Percentiles rank a stretch among this genome's conserved stretches.
These are phyloP conservation scores for Fusarium sp. DNA, from an alignment of 2,329 filamentous ascomycete species.

Conservation along the genomic window DNA sequence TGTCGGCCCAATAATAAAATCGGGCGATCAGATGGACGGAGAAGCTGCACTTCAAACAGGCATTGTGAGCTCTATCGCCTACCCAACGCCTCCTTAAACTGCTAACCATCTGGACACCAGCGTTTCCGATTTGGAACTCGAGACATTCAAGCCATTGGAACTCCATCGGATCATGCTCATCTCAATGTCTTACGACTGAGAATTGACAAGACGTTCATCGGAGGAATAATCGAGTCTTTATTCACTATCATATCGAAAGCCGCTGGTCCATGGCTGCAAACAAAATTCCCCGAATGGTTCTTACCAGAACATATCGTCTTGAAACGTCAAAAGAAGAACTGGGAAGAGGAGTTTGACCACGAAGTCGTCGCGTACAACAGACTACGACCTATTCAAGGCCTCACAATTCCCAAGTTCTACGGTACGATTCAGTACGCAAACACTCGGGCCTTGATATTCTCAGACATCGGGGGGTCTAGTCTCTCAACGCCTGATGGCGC, in stretches of 20 bases:
- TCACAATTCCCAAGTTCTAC: conserved; percentile 36
- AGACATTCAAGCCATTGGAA: not conserved
- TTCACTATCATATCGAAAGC: not conserved
- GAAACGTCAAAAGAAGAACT: not conserved
- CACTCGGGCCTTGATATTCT: conserved; percentile 38
- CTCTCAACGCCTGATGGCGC: conserved; percentile 35
- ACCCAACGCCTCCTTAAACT: accelerated
- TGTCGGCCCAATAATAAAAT: accelerated
- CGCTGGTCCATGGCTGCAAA: not conserved
- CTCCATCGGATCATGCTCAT: not conserved
- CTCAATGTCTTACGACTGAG: not conserved
- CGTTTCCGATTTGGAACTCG: not conserved
- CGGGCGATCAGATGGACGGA: not conserved
- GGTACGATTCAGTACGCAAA: conserved; percentile 32
- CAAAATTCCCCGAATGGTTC: not conserved
- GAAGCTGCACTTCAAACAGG: not conserved
- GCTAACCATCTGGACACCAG: not conserved
- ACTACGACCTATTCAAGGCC: conserved; percentile 37
- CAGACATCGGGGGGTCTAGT: conserved; percentile 38
- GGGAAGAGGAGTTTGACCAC: conserved; percentile 44
- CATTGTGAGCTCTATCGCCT: not conserved
- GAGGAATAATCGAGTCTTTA: not conserved
- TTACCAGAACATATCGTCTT: not conserved
- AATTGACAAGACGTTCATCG: not conserved
- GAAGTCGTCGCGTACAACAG: conserved; percentile 37